phyloP scores from a whole-genome alignment of 106 monocot genomes.

The Phalaenopsis equestris region DNA sequence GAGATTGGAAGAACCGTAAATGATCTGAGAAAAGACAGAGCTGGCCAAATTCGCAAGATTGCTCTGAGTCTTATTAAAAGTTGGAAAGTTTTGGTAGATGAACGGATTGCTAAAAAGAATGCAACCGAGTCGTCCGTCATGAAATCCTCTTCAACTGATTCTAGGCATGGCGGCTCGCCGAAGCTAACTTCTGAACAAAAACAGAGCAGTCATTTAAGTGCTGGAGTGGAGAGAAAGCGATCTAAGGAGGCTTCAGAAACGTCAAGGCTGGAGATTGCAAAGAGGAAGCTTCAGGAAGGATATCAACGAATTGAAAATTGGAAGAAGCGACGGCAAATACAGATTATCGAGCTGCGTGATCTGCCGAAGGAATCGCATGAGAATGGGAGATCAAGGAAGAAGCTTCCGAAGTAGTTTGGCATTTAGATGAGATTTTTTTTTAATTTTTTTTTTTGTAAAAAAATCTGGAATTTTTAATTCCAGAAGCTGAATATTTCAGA shows the following conservation, averaged over 20 bases:
- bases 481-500: no score
- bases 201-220: not conserved
- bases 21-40: no score
- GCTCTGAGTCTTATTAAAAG: not conserved
- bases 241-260: slow-evolving; percentile 22
- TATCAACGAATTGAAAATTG: slow-evolving; percentile 17
- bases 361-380: slow-evolving; percentile 40
- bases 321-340: slow-evolving; percentile 75
- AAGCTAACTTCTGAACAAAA: slow-evolving; percentile 2
- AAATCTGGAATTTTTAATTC: no score
- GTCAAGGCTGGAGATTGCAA: slow-evolving; percentile 51
- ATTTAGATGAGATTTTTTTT: no score
- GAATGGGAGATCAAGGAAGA: no score
- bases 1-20: no score
- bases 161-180: slow-evolving; percentile 8
- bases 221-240: slow-evolving; percentile 9
- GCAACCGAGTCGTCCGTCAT: slow-evolving; percentile 12
- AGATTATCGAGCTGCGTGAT: slow-evolving; percentile 83
- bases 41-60: no score
- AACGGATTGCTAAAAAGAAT: slow-evolving; percentile 41
- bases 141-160: not conserved
- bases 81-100: slow-evolving; percentile 78
- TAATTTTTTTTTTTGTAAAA: no score
- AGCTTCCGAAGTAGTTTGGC: no score
- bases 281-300: slow-evolving; percentile 74